These are phyloP conservation scores for Phytophthora tubulina DNA, from an alignment of 352 stramenopile genomes.

Conservation along the genomic window DNA sequence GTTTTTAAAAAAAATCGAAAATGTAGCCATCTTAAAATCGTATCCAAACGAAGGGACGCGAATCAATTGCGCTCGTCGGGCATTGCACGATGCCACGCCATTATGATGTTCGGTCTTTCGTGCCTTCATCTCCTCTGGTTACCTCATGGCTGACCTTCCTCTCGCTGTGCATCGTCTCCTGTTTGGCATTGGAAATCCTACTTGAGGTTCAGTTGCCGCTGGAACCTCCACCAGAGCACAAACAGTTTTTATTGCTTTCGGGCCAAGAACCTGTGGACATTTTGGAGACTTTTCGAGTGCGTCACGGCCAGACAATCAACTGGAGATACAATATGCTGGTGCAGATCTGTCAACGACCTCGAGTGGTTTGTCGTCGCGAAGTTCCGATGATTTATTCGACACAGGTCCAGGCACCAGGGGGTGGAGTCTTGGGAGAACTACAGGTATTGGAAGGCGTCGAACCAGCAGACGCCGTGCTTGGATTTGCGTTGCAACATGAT, in stretches of 20 bases:
- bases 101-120: conserved; percentile 3
- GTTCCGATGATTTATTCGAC: conserved; percentile 54
- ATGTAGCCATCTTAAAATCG: conserved; percentile 17
- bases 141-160: conserved; percentile 24
- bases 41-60: conserved; percentile 32
- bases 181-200: conserved; percentile 35
- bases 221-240: conserved; percentile 35
- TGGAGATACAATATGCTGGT: conserved; percentile 56
- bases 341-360: conserved; percentile 46
- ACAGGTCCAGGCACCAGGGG: conserved; percentile 40
- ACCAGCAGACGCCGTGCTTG: conserved; percentile 56
- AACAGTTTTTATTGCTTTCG: conserved; percentile 44
- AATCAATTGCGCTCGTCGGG: conserved; percentile 18
- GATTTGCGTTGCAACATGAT: conserved; percentile 47
- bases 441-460: conserved; percentile 63
- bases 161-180: conserved; percentile 27
- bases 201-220: conserved; percentile 39
- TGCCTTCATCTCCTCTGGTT: neutral
- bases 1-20: neutral
- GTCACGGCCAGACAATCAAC: conserved; percentile 40
- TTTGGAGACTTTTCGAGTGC: conserved; percentile 58
- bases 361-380: conserved; percentile 55
- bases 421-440: conserved; percentile 49
- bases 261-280: conserved; percentile 64
- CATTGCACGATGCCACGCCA: conserved; percentile 15